A percentile compares a stretch with the other conserved stretches of the same genome.
phyloP scores from a whole-genome alignment of 2,329 filamentous ascomycete genomes.

The Apiospora pterosperma region DNA sequence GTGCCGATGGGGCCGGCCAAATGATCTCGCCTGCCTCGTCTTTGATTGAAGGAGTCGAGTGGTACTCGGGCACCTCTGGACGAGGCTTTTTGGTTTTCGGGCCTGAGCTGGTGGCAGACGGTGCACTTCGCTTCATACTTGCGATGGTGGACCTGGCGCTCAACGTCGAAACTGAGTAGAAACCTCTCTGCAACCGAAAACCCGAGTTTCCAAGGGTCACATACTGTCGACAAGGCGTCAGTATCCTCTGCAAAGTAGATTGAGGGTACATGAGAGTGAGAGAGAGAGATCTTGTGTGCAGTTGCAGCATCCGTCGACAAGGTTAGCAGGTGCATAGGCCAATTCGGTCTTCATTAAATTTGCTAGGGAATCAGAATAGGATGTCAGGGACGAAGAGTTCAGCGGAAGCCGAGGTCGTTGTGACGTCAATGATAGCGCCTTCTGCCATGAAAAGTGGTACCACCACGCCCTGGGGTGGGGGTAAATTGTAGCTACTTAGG shows the following conservation, averaged over 20 bases:
- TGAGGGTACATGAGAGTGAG: neutral
- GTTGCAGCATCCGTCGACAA: no score
- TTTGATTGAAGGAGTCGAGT: conserved; percentile 35
- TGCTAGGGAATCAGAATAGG: neutral
- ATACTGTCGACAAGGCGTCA: neutral
- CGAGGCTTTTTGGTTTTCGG: conserved; percentile 21
- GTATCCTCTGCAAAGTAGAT: neutral
- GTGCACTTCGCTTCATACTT: neutral
- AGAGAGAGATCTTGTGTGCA: no score
- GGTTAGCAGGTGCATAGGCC: no score
- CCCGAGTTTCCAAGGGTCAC: neutral
- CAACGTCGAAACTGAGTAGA: neutral
- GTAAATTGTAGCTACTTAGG: no score
- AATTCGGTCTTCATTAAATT: no score
- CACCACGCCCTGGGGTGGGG: no score
- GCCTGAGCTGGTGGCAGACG: neutral
- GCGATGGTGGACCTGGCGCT: neutral
- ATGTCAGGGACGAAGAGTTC: neutral
- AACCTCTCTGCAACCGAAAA: neutral
- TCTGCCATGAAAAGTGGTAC: neutral
- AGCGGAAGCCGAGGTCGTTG: neutral
- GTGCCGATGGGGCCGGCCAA: conserved; percentile 58
- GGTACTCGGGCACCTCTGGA: conserved; percentile 38
- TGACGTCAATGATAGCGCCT: neutral
- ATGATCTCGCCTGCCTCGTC: conserved; percentile 45